Evolutionary conservation across 139 green algal species (phyloP), one percentile per base, ranked within the genome.

Genomic region (Coelastrella sp.): DNA sequence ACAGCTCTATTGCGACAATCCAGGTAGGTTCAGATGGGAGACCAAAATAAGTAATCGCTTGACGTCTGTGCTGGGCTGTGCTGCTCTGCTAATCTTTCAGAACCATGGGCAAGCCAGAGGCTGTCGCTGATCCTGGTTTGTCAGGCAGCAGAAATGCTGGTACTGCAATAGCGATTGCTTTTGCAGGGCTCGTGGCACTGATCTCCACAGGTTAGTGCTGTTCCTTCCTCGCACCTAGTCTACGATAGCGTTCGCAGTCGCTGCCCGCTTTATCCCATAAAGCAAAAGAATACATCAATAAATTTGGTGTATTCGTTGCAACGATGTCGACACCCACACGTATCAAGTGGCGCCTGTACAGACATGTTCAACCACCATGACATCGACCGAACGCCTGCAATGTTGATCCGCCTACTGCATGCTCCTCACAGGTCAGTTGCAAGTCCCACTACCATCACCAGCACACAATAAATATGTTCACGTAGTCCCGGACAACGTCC

Each of bases 401-500:
- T 11, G 19, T 27, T n/a, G 17, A 27, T 9, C 27, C 53, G 19
- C 6, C 5, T 15, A 9, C 38, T 79, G 72, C 9, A 27, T 66
- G 43, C 43, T 34, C 45, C 27, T 17, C 8, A 2, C 43, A 85
- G 79, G 79, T 40, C 43, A 63, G 15, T 27, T 86, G 5, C 23
- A 43, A 21, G 67, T 86, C 0, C 80, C 80, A 17, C 40, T 86
- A 41, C 80, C 80, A 19, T 7, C 62, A 11, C 80, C 80, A 11
- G 80, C 80, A 27, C 11, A 41, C 35, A 51, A 51, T 8, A 79
- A 71, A 50, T 19, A 35, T 32, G 45, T 86, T 9, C 8, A 80
- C 30, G 8, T 60, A 30, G 80, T 80, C 9, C 45, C 80, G 9
- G 25, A 45, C 25, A 67, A 45, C 4, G 80, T 79, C 17, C 67